A percentile compares a stretch with the other conserved stretches of the same genome.
Conservation (phyloP, 2,329 filamentous ascomycete genomes). For the Domatiomyces globalis region DNA sequence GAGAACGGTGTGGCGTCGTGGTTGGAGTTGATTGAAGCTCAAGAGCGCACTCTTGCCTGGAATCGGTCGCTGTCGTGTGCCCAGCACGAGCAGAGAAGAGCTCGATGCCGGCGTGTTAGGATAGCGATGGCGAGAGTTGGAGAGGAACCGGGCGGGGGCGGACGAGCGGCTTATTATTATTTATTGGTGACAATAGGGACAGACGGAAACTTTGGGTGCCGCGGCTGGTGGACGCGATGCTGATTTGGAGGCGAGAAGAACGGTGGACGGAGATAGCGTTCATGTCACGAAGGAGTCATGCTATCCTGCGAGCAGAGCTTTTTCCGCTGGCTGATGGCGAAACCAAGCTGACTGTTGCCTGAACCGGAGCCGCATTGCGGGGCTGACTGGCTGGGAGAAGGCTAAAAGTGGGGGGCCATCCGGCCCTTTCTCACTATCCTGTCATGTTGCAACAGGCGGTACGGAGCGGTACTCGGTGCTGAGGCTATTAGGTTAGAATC, state of each 20-base stretch:
- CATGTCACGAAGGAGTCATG: background rate
- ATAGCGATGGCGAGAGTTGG: background rate
- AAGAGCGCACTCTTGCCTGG: background rate
- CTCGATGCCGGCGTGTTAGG: no score
- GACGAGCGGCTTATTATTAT: conserved; percentile 1
- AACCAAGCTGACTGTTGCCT: background rate
- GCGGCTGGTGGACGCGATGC: background rate
- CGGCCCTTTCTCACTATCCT: background rate
- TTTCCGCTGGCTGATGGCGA: background rate
- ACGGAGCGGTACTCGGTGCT: background rate
- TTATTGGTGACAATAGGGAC: background rate
- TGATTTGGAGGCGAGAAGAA: conserved; percentile 4
- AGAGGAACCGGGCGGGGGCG: conserved; percentile 7
- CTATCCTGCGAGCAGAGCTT: background rate
- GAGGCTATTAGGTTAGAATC: background rate
- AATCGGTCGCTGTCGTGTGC: background rate
- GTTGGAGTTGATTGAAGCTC: background rate
- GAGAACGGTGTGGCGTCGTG: conserved; percentile 8
- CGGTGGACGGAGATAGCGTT: background rate
- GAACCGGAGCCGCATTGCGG: background rate
- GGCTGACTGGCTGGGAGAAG: background rate
- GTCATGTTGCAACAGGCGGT: background rate
- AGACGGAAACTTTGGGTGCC: background rate
- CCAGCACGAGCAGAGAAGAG: background rate
- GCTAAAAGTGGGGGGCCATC: background rate